These are phyloP conservation scores for Mycena metata DNA, from an alignment of 768 basidiomycete species.

Conservation along the genomic window DNA sequence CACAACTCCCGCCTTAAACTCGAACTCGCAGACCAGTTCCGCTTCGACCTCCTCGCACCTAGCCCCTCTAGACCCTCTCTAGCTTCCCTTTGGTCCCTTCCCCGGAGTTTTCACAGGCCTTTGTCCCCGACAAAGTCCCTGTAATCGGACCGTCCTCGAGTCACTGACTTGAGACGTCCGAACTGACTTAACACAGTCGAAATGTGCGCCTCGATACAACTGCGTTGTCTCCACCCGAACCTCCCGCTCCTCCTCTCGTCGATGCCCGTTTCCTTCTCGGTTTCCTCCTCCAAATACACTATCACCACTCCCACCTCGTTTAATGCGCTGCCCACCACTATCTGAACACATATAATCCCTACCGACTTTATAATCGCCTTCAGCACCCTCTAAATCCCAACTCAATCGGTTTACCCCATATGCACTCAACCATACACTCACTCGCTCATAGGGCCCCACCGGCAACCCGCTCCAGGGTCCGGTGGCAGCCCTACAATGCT, in stretches of 20 bases:
- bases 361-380: slow-evolving; percentile 43
- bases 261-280: slow-evolving; percentile 39
- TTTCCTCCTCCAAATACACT: slow-evolving; percentile 35
- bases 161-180: slow-evolving; percentile 39
- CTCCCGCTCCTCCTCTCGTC: slow-evolving; percentile 44
- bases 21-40: not conserved
- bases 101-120: slow-evolving; percentile 31
- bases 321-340: slow-evolving; percentile 52
- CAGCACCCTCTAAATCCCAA: slow-evolving; percentile 43
- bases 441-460: slow-evolving; percentile 81
- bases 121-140: slow-evolving; percentile 40
- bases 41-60: not conserved
- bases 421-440: slow-evolving; percentile 49
- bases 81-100: slow-evolving; percentile 10
- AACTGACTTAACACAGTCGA: slow-evolving; percentile 19
- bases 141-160: slow-evolving; percentile 38
- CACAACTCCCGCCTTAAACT: slow-evolving; percentile 28
- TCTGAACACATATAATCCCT: slow-evolving; percentile 54
- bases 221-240: slow-evolving; percentile 41
- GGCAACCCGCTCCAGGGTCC: slow-evolving; percentile 74
- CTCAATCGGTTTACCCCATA: slow-evolving; percentile 42
- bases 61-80: slow-evolving; percentile 6
- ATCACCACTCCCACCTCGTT: slow-evolving; percentile 41
- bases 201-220: slow-evolving; percentile 40
- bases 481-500: slow-evolving; percentile 86